These are phyloP conservation scores for Stephanodiscus minutulus DNA, from an alignment of 108 stramenopile species.

Conservation along the genomic window DNA sequence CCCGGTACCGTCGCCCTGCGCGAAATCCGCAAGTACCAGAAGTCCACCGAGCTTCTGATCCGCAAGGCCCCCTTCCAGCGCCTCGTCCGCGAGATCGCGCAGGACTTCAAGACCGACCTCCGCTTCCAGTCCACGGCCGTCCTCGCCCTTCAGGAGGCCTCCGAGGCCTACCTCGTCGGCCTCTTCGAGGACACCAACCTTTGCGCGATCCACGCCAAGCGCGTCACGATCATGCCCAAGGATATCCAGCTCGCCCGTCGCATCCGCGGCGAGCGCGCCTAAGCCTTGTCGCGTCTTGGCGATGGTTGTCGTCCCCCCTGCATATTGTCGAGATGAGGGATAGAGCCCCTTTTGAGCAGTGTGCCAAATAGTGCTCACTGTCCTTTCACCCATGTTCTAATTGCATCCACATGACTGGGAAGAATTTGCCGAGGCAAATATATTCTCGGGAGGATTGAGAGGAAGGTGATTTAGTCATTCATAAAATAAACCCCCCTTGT, in stretches of 20 bases:
- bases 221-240: not conserved
- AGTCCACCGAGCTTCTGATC: slow-evolving; percentile 83
- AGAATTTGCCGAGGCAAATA: no score
- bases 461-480: not conserved
- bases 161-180: no score
- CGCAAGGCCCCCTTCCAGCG: slow-evolving; percentile 87
- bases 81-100: slow-evolving; percentile 95
- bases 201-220: not conserved
- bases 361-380: not conserved
- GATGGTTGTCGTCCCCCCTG: not conserved
- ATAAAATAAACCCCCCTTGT: no score
- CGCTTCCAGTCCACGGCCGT: slow-evolving; percentile 97
- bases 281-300: not conserved
- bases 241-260: slow-evolving; percentile 31
- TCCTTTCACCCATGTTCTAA: not conserved
- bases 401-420: no score
- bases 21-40: slow-evolving; percentile 90
- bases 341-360: not conserved
- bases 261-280: slow-evolving; percentile 58
- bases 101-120: slow-evolving; percentile 97
- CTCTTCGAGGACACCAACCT: no score
- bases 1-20: slow-evolving; percentile 98
- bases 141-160: slow-evolving; percentile 28
- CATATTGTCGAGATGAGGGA: not conserved
- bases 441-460: no score